Base-by-base conservation (phyloP, 352 stramenopile genomes). In the Thraustochytrium striatum region DNA sequence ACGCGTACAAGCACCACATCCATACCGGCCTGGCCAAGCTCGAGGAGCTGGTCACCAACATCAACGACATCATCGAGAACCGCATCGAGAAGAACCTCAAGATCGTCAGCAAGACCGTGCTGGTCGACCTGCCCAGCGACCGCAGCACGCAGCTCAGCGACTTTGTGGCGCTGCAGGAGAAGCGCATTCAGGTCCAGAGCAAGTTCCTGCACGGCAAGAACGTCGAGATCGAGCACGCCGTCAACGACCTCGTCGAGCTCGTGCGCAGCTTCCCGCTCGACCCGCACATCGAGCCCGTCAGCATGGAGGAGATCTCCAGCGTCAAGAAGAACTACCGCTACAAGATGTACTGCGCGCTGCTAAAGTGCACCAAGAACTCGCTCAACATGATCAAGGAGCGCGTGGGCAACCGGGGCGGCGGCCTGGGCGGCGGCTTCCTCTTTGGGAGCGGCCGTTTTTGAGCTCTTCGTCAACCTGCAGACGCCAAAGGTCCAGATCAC, bases 21-120 rank as follows among this genome's bases (percentile, higher is more conserved):
- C 86, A 91, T 68, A 90, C 86, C 2, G 95, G 95, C 0, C 84
- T 99, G 5, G 93, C 96, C 58, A 95, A 97, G 69, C 85, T 99
- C 3, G 92, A 98, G 84, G 95, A 98, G 80, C 84, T 99, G 47
- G 94, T 99, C 72, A 95, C 88, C 2, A 98, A 97, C 84, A 98
- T 98, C 84, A 99, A 98, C 83, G 95, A 99, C 81, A 98, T 99
- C 55, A 98, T 98, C 81, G 95, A 99, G 85, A 98, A 98, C 85
- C 92, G 95, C 2, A 96, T 99, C 69, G 95, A 98, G 85, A 98
- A 98, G 81, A 98, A 98, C 85, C 92, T 99, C 82, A 96, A 97
- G 47, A 97, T 98, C 65, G 95, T 99, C 25, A 96, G 90, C 32
- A 97, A 97, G 84, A 98, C 94, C 0, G 90, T 98, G 85, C 86